These are phyloP conservation scores for Starmerella vitae DNA, from an alignment of 805 yeast species.

Conservation along the genomic window DNA sequence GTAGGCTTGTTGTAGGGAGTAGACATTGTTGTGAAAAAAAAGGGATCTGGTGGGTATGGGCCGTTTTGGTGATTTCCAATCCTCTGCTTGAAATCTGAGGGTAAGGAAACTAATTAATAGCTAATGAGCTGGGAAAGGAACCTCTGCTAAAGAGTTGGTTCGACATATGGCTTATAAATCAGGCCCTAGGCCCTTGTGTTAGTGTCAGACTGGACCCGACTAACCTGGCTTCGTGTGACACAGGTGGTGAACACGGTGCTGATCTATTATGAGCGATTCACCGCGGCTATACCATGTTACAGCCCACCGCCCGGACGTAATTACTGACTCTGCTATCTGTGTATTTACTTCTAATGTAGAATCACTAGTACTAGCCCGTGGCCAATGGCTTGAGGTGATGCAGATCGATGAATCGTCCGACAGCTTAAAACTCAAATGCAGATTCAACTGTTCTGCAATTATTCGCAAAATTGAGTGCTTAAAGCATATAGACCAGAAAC, in stretches of 20 bases:
- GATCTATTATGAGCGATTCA: neutral
- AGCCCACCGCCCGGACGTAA: slow-evolving; percentile 44
- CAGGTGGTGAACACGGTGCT: too few species aligned
- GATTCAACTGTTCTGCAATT: slow-evolving; percentile 43
- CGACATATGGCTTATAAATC: too few species aligned
- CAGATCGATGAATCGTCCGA: slow-evolving; percentile 45
- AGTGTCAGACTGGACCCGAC: too few species aligned
- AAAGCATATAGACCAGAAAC: neutral
- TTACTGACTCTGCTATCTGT: slow-evolving; percentile 49
- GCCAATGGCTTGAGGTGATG: slow-evolving; percentile 42
- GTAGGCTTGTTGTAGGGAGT: slow-evolving; percentile 32
- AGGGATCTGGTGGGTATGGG: too few species aligned
- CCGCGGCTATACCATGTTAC: slow-evolving; percentile 34
- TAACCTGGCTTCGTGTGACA: too few species aligned
- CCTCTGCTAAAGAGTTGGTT: too few species aligned
- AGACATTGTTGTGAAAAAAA: slow-evolving; percentile 9
- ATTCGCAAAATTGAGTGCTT: slow-evolving; percentile 34
- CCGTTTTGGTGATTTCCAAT: too few species aligned
- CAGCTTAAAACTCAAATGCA: slow-evolving; percentile 30
- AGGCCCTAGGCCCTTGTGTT: slow-evolving; percentile 1
- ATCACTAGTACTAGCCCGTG: slow-evolving; percentile 47
- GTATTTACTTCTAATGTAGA: slow-evolving; percentile 42
- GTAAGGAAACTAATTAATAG: too few species aligned
- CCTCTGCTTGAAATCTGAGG: too few species aligned
- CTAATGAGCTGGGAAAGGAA: too few species aligned